phyloP scores from a whole-genome alignment of 257 asterid species.

The Coffea eugenioides region DNA sequence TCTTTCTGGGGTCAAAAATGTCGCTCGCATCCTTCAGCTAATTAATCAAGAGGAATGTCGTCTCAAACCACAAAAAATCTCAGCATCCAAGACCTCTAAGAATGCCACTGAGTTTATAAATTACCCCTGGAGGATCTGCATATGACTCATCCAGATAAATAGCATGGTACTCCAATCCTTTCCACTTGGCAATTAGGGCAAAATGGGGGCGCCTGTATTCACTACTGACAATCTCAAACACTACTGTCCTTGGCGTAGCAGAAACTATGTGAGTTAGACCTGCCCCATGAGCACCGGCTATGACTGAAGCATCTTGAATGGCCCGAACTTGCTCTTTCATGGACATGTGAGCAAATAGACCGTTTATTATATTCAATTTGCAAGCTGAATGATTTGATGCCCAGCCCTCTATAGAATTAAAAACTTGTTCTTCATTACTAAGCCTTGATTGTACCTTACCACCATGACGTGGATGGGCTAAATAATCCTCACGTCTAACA shows the following conservation, averaged over 20 bases:
- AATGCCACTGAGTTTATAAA: conserved; percentile 53
- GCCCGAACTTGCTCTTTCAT: conserved; percentile 95
- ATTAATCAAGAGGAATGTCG: background rate
- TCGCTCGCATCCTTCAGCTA: background rate
- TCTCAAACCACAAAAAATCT: conserved; percentile 8
- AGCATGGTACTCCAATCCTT: conserved; percentile 85
- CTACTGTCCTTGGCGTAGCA: conserved; percentile 52
- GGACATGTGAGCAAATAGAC: conserved; percentile 90
- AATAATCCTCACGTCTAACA: conserved; percentile 89
- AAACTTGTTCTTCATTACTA: conserved; percentile 80
- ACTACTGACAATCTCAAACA: conserved; percentile 79
- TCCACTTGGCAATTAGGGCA: conserved; percentile 78
- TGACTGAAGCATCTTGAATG: conserved; percentile 81
- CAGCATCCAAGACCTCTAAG: conserved; percentile 57
- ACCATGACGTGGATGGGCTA: conserved; percentile 91
- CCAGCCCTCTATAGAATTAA: conserved; percentile 60
- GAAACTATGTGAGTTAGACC: conserved; percentile 90
- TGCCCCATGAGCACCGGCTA: conserved; percentile 97
- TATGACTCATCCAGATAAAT: conserved; percentile 51
- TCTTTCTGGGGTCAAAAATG: too few species aligned
- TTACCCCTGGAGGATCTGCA: conserved; percentile 60
- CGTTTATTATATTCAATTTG: conserved; percentile 61
- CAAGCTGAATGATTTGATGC: conserved; percentile 49
- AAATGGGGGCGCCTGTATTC: conserved; percentile 82
- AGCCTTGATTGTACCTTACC: conserved; percentile 89